A percentile compares a stretch with the other conserved stretches of the same genome.
Evolutionary conservation across 2,329 filamentous ascomycete genomes (phyloP).

Genomic region (Raffaelea arxii): DNA sequence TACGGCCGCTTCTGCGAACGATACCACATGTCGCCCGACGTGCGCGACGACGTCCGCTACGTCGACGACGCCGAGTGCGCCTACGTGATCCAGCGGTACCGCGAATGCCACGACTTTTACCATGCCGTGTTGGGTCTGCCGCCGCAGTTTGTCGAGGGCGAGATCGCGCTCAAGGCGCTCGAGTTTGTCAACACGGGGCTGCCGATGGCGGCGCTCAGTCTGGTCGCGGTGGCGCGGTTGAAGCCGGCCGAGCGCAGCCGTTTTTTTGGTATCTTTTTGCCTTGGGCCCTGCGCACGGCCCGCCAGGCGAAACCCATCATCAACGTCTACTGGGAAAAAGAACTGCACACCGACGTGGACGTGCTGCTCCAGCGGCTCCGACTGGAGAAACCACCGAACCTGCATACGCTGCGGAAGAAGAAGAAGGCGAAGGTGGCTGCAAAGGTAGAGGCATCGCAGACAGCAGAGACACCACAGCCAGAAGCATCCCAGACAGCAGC

Average conservation of each 20-base stretch:
- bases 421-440: not conserved
- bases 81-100: conserved; percentile 97
- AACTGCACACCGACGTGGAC: conserved; percentile 73
- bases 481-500: not conserved
- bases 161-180: conserved; percentile 95
- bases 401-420: conserved; percentile 63
- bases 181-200: conserved; percentile 92
- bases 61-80: conserved; percentile 93
- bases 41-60: conserved; percentile 71
- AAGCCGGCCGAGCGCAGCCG: conserved; percentile 69
- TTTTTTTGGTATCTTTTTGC: conserved; percentile 69
- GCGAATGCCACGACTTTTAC: conserved; percentile 96
- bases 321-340: conserved; percentile 97
- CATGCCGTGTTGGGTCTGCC: conserved; percentile 89
- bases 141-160: conserved; percentile 86
- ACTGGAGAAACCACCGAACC: conserved; percentile 80
- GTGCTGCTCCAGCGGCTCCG: conserved; percentile 65
- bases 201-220: conserved; percentile 86
- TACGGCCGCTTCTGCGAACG: conserved; percentile 90
- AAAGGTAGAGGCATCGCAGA: not conserved
- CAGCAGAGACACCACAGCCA: not conserved
- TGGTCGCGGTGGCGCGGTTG: conserved; percentile 77
- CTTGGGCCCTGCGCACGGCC: conserved; percentile 86
- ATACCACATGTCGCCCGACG: conserved; percentile 89
- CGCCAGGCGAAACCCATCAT: conserved; percentile 69